phyloP scores from a whole-genome alignment of 208 protist genomes.

The Herpetomonas samuelpessoai region DNA sequence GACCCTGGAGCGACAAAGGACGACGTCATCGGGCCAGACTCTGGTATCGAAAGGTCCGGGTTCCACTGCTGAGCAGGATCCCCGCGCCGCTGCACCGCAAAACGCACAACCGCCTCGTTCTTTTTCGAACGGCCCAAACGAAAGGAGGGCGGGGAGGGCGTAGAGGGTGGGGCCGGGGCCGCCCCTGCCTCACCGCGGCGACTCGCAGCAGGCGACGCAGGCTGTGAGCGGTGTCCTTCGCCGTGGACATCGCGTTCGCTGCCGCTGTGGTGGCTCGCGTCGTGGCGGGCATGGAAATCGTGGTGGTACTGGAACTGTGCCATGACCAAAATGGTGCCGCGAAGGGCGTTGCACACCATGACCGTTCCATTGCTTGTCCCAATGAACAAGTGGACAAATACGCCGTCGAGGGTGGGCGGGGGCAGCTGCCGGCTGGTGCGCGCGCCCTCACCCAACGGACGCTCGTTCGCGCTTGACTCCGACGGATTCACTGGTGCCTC shows the following conservation, averaged over 20 bases:
- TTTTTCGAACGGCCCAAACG: not conserved
- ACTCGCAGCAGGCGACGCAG: not conserved
- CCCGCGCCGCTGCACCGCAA: slow-evolving; percentile 31
- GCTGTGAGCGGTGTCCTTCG: too few relatives aligned
- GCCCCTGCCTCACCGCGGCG: not conserved
- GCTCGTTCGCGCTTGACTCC: too few relatives aligned
- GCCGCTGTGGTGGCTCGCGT: slow-evolving; percentile 11
- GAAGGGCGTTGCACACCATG: slow-evolving; percentile 74
- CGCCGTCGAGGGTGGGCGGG: slow-evolving; percentile 4
- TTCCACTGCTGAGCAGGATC: not conserved
- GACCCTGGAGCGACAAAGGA: slow-evolving; percentile 12
- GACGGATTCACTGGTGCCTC: too few relatives aligned
- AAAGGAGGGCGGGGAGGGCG: not conserved
- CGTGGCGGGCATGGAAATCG: not conserved
- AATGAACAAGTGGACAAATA: slow-evolving; percentile 83
- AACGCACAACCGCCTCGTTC: slow-evolving; percentile 54
- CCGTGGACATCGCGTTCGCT: slow-evolving; percentile 9
- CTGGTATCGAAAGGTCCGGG: not conserved
- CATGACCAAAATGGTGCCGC: slow-evolving; percentile 66
- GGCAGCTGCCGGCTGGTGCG: not conserved
- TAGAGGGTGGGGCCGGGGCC: not conserved
- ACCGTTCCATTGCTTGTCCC: slow-evolving; percentile 80
- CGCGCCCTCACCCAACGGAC: not conserved
- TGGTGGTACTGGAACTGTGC: slow-evolving; percentile 60
- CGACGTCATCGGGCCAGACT: not conserved